These are phyloP conservation scores for Sporothrix inflata DNA, from an alignment of 2,329 filamentous ascomycete species.

Conservation along the genomic window DNA sequence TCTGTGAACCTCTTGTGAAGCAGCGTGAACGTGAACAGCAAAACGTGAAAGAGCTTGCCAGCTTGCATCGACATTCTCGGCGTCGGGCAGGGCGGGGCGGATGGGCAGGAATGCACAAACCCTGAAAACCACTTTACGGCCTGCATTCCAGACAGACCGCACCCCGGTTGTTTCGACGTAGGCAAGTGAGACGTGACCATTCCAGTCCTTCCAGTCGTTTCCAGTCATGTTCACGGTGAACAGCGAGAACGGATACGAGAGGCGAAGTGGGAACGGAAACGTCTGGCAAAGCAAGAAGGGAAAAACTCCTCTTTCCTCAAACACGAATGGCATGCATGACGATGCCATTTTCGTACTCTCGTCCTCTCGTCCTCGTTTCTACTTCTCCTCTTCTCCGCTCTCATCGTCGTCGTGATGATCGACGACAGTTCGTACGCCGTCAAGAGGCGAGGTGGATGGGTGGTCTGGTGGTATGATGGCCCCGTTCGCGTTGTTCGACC, in stretches of 20 bases:
- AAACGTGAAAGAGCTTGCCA: conserved; percentile 20
- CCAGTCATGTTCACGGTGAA: background rate
- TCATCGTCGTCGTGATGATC: background rate
- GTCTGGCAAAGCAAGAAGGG: background rate
- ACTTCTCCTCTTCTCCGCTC: background rate
- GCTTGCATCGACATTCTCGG: conserved; percentile 24
- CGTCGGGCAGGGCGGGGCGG: background rate
- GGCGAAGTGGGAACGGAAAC: background rate
- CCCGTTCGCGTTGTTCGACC: background rate
- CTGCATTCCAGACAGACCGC: conserved; percentile 19
- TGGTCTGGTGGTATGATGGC: background rate
- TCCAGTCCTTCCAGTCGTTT: background rate
- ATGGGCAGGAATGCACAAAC: background rate
- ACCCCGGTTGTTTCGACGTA: background rate
- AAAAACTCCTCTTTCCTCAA: background rate
- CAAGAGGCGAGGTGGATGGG: background rate
- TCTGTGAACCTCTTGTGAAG: background rate
- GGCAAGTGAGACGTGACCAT: conserved; percentile 8
- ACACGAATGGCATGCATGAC: background rate
- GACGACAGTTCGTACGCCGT: no score
- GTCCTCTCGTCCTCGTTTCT: background rate
- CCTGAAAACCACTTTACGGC: conserved; percentile 17
- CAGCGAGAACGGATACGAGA: background rate
- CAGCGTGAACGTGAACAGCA: background rate
- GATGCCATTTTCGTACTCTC: background rate